These are phyloP conservation scores for Vitis cinerea DNA, from an alignment of 164 flowering plant species.

Conservation along the genomic window DNA sequence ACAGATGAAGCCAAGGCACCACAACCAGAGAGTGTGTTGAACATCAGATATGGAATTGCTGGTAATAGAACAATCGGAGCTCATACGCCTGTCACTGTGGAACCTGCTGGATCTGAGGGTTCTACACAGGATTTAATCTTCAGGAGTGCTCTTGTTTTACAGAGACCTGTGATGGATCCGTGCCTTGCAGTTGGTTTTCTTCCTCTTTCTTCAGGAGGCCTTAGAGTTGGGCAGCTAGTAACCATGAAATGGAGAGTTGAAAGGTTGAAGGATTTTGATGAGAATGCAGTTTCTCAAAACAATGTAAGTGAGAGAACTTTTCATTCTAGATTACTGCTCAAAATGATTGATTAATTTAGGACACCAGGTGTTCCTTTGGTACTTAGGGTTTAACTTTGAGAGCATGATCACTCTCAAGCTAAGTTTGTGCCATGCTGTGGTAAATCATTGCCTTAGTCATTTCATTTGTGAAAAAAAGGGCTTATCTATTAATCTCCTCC, in stretches of 20 bases:
- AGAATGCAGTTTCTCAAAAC: conserved; percentile 28
- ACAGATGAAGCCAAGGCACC: conserved; percentile 49
- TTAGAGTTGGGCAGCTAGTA: conserved; percentile 90
- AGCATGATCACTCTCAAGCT: neutral
- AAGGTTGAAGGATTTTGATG: conserved; percentile 66
- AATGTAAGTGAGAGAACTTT: conserved; percentile 48
- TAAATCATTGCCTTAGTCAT: neutral
- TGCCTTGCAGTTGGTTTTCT: conserved; percentile 96
- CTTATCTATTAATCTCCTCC: no score
- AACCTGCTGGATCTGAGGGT: conserved; percentile 25
- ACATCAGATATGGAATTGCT: conserved; percentile 66
- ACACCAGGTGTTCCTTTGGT: neutral
- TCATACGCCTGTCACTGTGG: conserved; percentile 57
- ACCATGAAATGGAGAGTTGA: conserved; percentile 92
- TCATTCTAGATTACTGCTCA: no score
- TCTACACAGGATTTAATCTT: conserved; percentile 48
- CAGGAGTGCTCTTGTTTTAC: conserved; percentile 73
- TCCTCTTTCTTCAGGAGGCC: conserved; percentile 76
- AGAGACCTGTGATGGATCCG: conserved; percentile 88
- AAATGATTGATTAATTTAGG: no score
- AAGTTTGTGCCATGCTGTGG: neutral
- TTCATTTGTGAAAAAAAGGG: neutral
- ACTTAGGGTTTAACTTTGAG: neutral
- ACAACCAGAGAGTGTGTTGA: conserved; percentile 60
- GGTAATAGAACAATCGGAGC: conserved; percentile 83